Conservation (phyloP, 2,329 filamentous ascomycete species). For the Ophiostoma piceae region DNA sequence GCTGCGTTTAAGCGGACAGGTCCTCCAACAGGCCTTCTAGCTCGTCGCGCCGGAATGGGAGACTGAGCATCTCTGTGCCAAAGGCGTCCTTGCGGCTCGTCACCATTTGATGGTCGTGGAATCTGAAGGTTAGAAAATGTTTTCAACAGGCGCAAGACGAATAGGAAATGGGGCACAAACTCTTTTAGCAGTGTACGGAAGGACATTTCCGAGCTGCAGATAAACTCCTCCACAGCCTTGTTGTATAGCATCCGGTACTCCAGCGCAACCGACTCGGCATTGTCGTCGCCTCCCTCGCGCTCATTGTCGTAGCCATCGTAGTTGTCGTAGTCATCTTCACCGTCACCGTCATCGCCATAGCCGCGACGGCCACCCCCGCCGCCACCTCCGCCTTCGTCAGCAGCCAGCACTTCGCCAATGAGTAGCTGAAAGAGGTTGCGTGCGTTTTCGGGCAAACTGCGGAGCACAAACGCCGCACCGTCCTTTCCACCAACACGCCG, state of each 20-base stretch:
- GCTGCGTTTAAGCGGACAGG: conserved; percentile 37
- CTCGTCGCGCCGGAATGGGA: conserved; percentile 83
- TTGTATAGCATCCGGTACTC: conserved; percentile 91
- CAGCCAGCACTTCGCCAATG: conserved; percentile 74
- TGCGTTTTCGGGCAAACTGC: conserved; percentile 86
- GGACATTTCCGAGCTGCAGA: conserved; percentile 92
- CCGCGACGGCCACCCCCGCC: conserved; percentile 45
- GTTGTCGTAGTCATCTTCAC: conserved; percentile 74
- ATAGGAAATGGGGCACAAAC: conserved; percentile 42
- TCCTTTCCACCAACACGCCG: conserved; percentile 80
- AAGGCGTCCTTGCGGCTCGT: conserved; percentile 78
- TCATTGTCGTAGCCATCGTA: conserved; percentile 70
- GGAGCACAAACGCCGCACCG: conserved; percentile 84
- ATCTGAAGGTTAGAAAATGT: conserved; percentile 43
- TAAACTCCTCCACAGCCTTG: conserved; percentile 93
- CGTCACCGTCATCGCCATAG: conserved; percentile 36
- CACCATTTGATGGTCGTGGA: conserved; percentile 97
- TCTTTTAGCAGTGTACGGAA: conserved; percentile 93
- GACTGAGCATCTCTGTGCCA: conserved; percentile 77
- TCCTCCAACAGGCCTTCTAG: conserved; percentile 86
- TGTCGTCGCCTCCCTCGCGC: conserved; percentile 45
- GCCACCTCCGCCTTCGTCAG: conserved; percentile 50
- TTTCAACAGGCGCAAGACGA: conserved; percentile 23
- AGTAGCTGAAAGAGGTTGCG: conserved; percentile 79
- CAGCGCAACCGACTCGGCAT: conserved; percentile 61